A percentile compares a stretch with the other conserved stretches of the same genome.
These are phyloP conservation scores for Asterochloris sp. DNA, from an alignment of 139 green algal genomes.

Conservation along the genomic window DNA sequence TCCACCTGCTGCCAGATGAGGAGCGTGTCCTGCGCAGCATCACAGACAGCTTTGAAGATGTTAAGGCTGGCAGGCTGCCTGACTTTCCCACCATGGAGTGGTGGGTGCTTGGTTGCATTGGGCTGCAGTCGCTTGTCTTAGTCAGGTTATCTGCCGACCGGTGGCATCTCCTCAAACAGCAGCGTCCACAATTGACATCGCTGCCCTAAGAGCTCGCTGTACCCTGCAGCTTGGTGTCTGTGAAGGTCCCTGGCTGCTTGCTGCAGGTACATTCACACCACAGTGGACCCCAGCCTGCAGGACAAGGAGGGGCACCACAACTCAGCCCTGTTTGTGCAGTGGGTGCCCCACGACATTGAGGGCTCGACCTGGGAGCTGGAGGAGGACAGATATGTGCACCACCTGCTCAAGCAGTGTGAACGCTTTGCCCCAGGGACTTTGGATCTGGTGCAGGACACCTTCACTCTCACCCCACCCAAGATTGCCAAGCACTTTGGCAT, in stretches of 20 bases:
- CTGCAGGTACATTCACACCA: conserved; percentile 41
- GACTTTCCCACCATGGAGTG: conserved; percentile 53
- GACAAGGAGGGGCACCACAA: conserved; percentile 45
- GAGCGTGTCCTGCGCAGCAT: conserved; percentile 18
- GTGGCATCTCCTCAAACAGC: no score
- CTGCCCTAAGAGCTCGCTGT: no score
- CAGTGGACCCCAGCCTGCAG: conserved; percentile 37
- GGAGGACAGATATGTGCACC: conserved; percentile 38
- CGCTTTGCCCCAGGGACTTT: conserved; percentile 41
- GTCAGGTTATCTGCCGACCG: no score
- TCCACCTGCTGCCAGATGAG: conserved; percentile 51
- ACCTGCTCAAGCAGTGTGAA: conserved; percentile 44
- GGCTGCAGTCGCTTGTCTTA: no score
- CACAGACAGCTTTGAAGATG: conserved; percentile 20
- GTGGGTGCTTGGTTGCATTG: neutral
- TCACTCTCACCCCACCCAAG: conserved; percentile 45
- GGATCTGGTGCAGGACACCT: conserved; percentile 46
- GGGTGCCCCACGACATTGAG: conserved; percentile 31
- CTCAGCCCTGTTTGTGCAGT: conserved; percentile 58
- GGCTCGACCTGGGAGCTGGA: conserved; percentile 43
- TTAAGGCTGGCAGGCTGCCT: conserved; percentile 21
- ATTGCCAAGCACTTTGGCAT: conserved; percentile 65
- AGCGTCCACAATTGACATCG: no score
- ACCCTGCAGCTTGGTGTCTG: no score
- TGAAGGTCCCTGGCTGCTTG: neutral